Conservation (phyloP, 1,139 yeast genomes). For the Debaryomyces udenii region DNA sequence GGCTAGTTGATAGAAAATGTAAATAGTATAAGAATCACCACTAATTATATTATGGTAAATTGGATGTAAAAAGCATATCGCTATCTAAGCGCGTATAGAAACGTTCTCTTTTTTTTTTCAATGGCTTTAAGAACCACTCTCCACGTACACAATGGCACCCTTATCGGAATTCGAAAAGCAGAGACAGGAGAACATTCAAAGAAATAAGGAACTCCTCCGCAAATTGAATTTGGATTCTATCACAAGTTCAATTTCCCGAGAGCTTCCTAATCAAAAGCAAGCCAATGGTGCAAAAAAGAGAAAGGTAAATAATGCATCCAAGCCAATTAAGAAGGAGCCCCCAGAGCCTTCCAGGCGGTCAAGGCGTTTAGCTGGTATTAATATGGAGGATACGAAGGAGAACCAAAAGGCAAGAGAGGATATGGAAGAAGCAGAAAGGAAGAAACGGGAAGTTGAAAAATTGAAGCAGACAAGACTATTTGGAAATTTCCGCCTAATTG, state of each 20-base stretch:
- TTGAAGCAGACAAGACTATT: slow-evolving; percentile 56
- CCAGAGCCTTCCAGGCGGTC: slow-evolving; percentile 62
- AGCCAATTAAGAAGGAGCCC: slow-evolving; percentile 28
- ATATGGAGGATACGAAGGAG: slow-evolving; percentile 45
- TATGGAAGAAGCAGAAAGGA: slow-evolving; percentile 36
- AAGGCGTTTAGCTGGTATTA: slow-evolving; percentile 66
- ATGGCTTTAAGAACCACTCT: slow-evolving; percentile 4
- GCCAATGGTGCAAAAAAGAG: slow-evolving; percentile 22
- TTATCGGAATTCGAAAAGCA: slow-evolving; percentile 70
- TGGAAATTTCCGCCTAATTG: slow-evolving; percentile 65
- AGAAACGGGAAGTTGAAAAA: slow-evolving; percentile 51
- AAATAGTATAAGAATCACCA: not conserved
- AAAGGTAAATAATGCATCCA: slow-evolving; percentile 24
- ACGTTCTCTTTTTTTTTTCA: not conserved
- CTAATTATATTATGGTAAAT: not conserved
- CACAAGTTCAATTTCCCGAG: slow-evolving; percentile 32
- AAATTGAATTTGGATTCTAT: slow-evolving; percentile 42
- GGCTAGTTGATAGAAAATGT: slow-evolving; percentile 23
- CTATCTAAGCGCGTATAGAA: not conserved
- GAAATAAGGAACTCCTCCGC: slow-evolving; percentile 44
- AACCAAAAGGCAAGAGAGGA: slow-evolving; percentile 35
- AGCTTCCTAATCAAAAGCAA: slow-evolving; percentile 22
- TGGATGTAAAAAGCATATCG: slow-evolving; percentile 1
- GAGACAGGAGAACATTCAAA: slow-evolving; percentile 56
- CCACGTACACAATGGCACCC: slow-evolving; percentile 21